phyloP scores from a whole-genome alignment of 495 filamentous ascomycete genomes.

The Neurospora sp. region DNA sequence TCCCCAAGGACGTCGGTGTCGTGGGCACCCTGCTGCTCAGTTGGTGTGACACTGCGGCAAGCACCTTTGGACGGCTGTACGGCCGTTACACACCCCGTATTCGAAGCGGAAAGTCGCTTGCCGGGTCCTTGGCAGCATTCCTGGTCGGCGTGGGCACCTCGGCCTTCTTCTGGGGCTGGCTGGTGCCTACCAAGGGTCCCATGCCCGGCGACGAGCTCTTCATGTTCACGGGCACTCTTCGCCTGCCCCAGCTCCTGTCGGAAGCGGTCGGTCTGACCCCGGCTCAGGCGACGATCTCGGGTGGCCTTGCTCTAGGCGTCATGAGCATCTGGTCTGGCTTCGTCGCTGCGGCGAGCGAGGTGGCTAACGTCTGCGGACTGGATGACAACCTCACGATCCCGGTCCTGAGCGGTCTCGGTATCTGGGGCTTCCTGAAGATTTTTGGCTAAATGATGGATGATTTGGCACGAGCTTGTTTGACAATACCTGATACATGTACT shows the following conservation, averaged over 20 bases:
- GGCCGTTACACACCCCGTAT: slow-evolving; percentile 80
- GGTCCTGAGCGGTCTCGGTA: slow-evolving; percentile 75
- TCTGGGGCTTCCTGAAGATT: slow-evolving; percentile 88
- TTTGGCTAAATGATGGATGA: slow-evolving; percentile 51
- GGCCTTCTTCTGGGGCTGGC: slow-evolving; percentile 74
- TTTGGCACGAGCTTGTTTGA: not conserved
- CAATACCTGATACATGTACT: not conserved
- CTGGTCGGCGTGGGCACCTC: slow-evolving; percentile 72
- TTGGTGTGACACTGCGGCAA: slow-evolving; percentile 97
- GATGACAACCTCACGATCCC: slow-evolving; percentile 98
- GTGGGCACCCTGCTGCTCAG: slow-evolving; percentile 81
- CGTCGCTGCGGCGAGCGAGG: slow-evolving; percentile 79
- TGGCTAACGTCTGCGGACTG: slow-evolving; percentile 81
- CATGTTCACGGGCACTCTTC: slow-evolving; percentile 69
- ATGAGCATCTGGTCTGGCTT: slow-evolving; percentile 84
- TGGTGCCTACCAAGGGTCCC: slow-evolving; percentile 59
- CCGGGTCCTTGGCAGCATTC: slow-evolving; percentile 77
- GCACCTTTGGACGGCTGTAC: slow-evolving; percentile 80
- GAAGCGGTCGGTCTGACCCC: slow-evolving; percentile 40
- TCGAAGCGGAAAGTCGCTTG: slow-evolving; percentile 79
- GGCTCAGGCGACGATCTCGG: slow-evolving; percentile 43
- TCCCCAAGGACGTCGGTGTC: slow-evolving; percentile 89
- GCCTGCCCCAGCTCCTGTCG: slow-evolving; percentile 46
- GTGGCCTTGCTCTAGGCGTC: slow-evolving; percentile 65
- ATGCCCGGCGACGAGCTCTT: slow-evolving; percentile 63